Conservation (phyloP, 2,329 filamentous ascomycete genomes). For the Ophiostoma fasciatum region DNA sequence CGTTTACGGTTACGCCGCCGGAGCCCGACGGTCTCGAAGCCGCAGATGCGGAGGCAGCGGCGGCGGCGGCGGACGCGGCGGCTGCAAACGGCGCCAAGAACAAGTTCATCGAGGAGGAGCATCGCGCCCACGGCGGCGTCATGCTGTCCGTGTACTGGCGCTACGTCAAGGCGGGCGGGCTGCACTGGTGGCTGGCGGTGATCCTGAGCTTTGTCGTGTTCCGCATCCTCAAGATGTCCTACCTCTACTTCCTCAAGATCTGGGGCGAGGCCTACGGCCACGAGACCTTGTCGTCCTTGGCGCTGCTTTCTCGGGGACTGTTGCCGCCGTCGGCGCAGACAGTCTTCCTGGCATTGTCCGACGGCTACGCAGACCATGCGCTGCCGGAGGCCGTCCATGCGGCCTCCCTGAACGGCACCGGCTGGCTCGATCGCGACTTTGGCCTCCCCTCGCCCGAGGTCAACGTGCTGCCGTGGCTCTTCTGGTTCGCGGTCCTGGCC, state of each 20-base stretch:
- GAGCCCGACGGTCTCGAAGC: slow-evolving; percentile 26
- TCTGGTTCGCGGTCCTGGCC: slow-evolving; percentile 54
- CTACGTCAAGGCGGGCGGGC: slow-evolving; percentile 68
- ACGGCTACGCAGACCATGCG: slow-evolving; percentile 3
- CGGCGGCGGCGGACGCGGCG: slow-evolving; percentile 23
- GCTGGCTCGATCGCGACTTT: slow-evolving; percentile 16
- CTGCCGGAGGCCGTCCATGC: background rate
- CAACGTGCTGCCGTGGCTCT: slow-evolving; percentile 60
- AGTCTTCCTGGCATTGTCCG: background rate
- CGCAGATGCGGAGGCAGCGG: slow-evolving; percentile 24
- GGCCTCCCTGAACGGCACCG: background rate
- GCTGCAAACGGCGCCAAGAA: slow-evolving; percentile 37
- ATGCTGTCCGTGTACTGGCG: slow-evolving; percentile 65
- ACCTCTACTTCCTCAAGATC: slow-evolving; percentile 71
- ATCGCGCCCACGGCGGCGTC: slow-evolving; percentile 60
- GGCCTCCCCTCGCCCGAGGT: slow-evolving; percentile 49
- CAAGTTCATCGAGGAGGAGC: slow-evolving; percentile 69
- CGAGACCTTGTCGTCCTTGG: background rate
- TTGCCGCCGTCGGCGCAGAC: slow-evolving; percentile 1
- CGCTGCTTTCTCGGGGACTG: slow-evolving; percentile 5
- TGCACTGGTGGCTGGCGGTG: slow-evolving; percentile 57
- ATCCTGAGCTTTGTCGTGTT: slow-evolving; percentile 48
- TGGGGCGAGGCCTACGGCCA: slow-evolving; percentile 66
- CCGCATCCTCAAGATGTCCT: slow-evolving; percentile 47
- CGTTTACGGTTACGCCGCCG: slow-evolving; percentile 13